Evolutionary conservation across 1,139 yeast genomes (phyloP).

Genomic region (Candida pseudoviswanathii): DNA sequence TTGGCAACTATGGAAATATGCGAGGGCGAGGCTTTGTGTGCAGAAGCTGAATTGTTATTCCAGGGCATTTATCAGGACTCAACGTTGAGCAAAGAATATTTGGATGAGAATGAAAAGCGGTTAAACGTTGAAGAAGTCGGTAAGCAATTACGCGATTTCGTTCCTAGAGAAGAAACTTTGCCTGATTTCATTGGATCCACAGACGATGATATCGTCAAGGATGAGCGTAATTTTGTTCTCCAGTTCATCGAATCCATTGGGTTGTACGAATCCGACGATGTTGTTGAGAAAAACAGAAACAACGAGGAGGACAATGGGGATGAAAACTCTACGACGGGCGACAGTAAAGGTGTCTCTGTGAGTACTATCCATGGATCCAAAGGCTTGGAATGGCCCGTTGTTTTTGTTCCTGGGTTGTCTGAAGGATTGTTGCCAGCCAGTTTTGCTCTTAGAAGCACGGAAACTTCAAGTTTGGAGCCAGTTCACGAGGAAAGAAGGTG

Average conservation of each 20-base stretch:
- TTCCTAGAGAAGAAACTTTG: slow-evolving; percentile 57
- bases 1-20: slow-evolving; percentile 10
- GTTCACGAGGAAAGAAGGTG: slow-evolving; percentile 80
- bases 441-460: slow-evolving; percentile 32
- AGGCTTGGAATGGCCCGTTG: slow-evolving; percentile 94
- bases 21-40: slow-evolving; percentile 2
- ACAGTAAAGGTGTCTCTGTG: slow-evolving; percentile 30
- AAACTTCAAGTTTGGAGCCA: slow-evolving; percentile 23
- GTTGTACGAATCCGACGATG: slow-evolving; percentile 44
- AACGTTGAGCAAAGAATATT: slow-evolving; percentile 35
- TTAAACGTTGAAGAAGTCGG: slow-evolving; percentile 49
- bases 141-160: slow-evolving; percentile 41
- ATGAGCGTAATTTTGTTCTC: slow-evolving; percentile 39
- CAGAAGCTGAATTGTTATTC: slow-evolving; percentile 21
- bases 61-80: slow-evolving; percentile 28
- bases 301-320: slow-evolving; percentile 16
- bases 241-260: slow-evolving; percentile 63
- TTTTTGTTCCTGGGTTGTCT: slow-evolving; percentile 72
- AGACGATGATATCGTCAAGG: slow-evolving; percentile 18
- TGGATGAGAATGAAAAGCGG: slow-evolving; percentile 24
- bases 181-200: slow-evolving; percentile 37
- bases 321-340: slow-evolving; percentile 21
- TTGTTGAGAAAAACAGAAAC: slow-evolving; percentile 14
- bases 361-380: slow-evolving; percentile 92
- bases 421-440: slow-evolving; percentile 62